Percentiles rank a stretch among this genome's conserved stretches.
Evolutionary conservation across 2,329 filamentous ascomycete species (phyloP).

Genomic region (Clarireedia hainanense): DNA sequence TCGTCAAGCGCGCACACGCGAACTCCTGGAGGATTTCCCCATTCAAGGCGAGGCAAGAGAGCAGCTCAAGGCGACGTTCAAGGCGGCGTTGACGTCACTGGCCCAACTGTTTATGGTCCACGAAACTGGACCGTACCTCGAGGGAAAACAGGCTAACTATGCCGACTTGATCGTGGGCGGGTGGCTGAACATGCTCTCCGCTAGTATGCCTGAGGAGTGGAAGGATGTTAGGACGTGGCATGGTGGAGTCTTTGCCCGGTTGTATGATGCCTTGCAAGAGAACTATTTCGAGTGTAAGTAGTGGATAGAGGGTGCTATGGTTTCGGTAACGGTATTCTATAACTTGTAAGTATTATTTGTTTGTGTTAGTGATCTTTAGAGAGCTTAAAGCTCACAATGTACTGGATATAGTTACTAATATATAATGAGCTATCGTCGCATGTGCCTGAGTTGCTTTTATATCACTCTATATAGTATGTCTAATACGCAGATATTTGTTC

Average conservation of each 20-base stretch:
- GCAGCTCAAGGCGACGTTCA: neutral
- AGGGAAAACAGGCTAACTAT: constrained; percentile 30
- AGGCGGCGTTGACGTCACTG: constrained; percentile 32
- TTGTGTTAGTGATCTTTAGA: no score
- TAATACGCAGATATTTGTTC: no score
- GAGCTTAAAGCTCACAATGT: no score
- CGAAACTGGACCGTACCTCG: constrained; percentile 24
- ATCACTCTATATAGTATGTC: no score
- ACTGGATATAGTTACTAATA: no score
- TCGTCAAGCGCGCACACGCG: constrained; percentile 25
- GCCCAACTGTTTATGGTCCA: constrained; percentile 29
- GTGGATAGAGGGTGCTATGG: neutral
- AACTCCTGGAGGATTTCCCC: constrained; percentile 38
- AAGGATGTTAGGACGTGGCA: constrained; percentile 10
- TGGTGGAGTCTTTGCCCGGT: constrained; percentile 9
- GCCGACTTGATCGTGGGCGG: constrained; percentile 36
- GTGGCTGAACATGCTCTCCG: constrained; percentile 31
- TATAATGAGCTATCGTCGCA: no score
- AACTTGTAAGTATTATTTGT: no score
- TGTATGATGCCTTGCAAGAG: constrained; percentile 11
- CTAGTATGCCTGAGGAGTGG: constrained; percentile 10
- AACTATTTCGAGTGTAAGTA: constrained; percentile 8
- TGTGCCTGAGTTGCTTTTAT: no score
- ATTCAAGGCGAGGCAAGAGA: constrained; percentile 20
- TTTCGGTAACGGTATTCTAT: neutral